A percentile compares a stretch with the other conserved stretches of the same genome.
phyloP scores from a whole-genome alignment of 495 filamentous ascomycete genomes.

The Aspergillus mulundensis region DNA sequence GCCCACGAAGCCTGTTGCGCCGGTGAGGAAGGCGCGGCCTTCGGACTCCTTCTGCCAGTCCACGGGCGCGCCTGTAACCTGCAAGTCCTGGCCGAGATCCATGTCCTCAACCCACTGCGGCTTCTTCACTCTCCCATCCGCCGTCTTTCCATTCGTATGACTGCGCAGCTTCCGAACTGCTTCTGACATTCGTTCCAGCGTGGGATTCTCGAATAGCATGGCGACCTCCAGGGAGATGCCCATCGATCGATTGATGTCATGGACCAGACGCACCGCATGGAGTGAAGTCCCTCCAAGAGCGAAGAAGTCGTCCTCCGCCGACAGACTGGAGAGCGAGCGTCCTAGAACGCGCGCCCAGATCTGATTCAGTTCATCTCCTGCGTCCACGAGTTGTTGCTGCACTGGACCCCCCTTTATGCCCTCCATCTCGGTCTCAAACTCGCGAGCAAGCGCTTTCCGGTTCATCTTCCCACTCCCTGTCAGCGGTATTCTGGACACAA shows the following conservation, averaged over 20 bases:
- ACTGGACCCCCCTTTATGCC: too few species aligned
- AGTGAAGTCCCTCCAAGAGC: constrained; percentile 9
- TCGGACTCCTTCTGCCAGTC: constrained; percentile 6
- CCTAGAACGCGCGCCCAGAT: neutral
- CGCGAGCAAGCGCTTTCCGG: constrained; percentile 7
- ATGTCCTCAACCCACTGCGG: neutral
- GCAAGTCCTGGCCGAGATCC: neutral
- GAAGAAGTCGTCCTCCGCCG: constrained; percentile 10
- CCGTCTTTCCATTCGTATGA: neutral
- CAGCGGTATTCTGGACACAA: constrained; percentile 14
- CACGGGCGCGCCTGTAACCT: neutral
- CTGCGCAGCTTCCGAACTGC: neutral
- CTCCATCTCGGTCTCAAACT: constrained; percentile 1
- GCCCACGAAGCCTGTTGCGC: constrained; percentile 12
- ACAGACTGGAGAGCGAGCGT: neutral
- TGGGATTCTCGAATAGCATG: constrained; percentile 7
- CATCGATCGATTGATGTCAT: neutral
- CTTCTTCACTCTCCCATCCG: neutral
- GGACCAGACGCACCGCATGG: constrained; percentile 9
- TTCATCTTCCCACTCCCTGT: constrained; percentile 18
- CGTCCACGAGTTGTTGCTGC: too few species aligned
- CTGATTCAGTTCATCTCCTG: neutral
- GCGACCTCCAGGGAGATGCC: neutral
- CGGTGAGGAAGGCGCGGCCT: constrained; percentile 14
- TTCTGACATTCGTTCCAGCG: neutral